Percentiles rank a stretch among this genome's conserved stretches.
phyloP scores from a whole-genome alignment of 768 basidiomycete genomes.

The Coprinopsis sp. region DNA sequence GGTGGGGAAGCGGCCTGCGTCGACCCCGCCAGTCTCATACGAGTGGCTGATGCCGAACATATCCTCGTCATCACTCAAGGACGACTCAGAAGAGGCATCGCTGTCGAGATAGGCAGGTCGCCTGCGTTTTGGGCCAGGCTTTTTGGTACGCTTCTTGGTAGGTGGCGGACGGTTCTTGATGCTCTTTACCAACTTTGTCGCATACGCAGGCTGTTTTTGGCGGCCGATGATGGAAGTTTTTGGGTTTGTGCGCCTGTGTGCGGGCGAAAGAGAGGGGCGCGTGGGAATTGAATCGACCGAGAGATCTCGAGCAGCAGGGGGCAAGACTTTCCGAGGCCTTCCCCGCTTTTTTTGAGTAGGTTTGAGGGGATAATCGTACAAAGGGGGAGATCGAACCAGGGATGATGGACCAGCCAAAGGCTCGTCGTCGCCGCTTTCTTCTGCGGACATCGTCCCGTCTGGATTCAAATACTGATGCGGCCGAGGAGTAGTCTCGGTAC shows the following conservation, averaged over 20 bases:
- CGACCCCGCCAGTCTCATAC: slow-evolving; percentile 24
- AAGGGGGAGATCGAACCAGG: slow-evolving; percentile 13
- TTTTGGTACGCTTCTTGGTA: slow-evolving; percentile 14
- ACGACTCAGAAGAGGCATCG: slow-evolving; percentile 25
- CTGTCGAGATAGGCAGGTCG: slow-evolving; percentile 23
- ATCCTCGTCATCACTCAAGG: slow-evolving; percentile 33
- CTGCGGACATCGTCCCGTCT: slow-evolving; percentile 35
- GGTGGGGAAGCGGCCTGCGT: slow-evolving; percentile 51
- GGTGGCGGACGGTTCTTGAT: slow-evolving; percentile 23
- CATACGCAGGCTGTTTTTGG: slow-evolving; percentile 12
- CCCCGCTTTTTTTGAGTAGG: slow-evolving; percentile 45
- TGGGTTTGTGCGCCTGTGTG: slow-evolving; percentile 12
- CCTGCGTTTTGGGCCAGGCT: slow-evolving; percentile 15
- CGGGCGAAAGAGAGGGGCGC: slow-evolving; percentile 10
- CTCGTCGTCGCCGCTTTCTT: slow-evolving; percentile 36
- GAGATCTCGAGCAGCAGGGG: slow-evolving; percentile 28
- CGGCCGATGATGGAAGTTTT: slow-evolving; percentile 16
- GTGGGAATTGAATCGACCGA: slow-evolving; percentile 6
- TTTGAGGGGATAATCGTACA: slow-evolving; percentile 13
- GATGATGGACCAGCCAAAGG: slow-evolving; percentile 14
- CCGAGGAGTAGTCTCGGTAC: slow-evolving; percentile 8
- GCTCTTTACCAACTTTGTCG: slow-evolving; percentile 16
- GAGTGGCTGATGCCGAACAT: slow-evolving; percentile 20
- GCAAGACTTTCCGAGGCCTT: slow-evolving; percentile 48
- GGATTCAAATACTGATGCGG: slow-evolving; percentile 22